Evolutionary conservation across 1,284 basidiomycete species (phyloP), one percentile per base, ranked within the genome.

Genomic region (Acaromyces ingoldii): DNA sequence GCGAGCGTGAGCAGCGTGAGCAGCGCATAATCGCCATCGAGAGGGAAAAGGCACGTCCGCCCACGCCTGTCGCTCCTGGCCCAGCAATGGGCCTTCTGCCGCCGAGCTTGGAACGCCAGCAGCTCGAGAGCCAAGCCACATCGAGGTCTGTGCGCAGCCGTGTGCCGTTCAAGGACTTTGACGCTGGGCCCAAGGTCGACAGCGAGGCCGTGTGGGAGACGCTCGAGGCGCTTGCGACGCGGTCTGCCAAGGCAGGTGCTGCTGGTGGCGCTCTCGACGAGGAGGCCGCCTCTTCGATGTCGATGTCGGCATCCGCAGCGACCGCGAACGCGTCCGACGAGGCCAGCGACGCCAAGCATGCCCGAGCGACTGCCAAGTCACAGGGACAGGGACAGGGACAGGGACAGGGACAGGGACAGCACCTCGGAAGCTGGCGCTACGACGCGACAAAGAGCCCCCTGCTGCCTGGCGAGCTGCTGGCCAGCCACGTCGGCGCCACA

Each of bases 161-260:
- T 15, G 52, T 42, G 29, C 43, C 52, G 13, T 28, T 26, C 31
- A 60, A 55, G 22, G 62, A 64, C 43, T 55, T 63, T 4, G 49
- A 56, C 17, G 60, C 67, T 0, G 71, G 71, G 6, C 71, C 70
- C 1, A 53, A 70, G 2, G 71, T 75, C 17, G 70, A 74, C 40
- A 68, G 61, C 36, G 71, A 73, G 51, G 65, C 65, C 0, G 72
- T 75, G 1, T 73, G 72, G 70, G 57, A 68, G 41, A 68, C 68
- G 26, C 51, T 75, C 15, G 70, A 73, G 49, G 59, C 62, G 15
- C 67, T 45, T 15, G 34, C 44, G 25, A 26, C 30, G 36, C 24
- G n/a, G 31, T 38, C 22, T 2, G 15, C 15, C 22, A 13, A 6
- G 29, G 10, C 41, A 10, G 22, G 22, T 25, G 41, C 21, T n/a